A percentile compares a stretch with the other conserved stretches of the same genome.
These are phyloP conservation scores for Alternaria brassicae DNA, from an alignment of 2,329 filamentous ascomycete species.

Conservation along the genomic window DNA sequence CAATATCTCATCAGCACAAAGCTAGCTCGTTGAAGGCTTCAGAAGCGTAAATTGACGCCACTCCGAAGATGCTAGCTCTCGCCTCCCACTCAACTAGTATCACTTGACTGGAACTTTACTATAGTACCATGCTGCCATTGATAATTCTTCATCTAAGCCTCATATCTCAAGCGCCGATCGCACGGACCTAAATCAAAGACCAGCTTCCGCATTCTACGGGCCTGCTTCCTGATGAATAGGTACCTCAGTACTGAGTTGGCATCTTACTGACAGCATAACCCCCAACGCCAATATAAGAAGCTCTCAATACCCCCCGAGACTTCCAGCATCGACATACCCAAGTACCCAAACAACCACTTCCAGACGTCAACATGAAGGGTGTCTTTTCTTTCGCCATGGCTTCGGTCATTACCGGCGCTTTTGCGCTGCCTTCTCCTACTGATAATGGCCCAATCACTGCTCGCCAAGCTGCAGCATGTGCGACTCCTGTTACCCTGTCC, in stretches of 20 bases:
- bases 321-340: slow-evolving; percentile 30
- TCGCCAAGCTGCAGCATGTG: slow-evolving; percentile 41
- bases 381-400: slow-evolving; percentile 44
- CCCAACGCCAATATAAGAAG: slow-evolving; percentile 42
- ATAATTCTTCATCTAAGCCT: slow-evolving; percentile 43
- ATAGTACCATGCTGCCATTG: slow-evolving; percentile 35
- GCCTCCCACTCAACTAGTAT: slow-evolving; percentile 22
- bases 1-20: background rate
- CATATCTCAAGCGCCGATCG: slow-evolving; percentile 34
- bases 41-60: slow-evolving; percentile 22
- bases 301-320: slow-evolving; percentile 15
- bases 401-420: slow-evolving; percentile 44
- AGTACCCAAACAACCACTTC: slow-evolving; percentile 24
- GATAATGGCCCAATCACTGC: slow-evolving; percentile 46
- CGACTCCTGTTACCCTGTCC: slow-evolving; percentile 48
- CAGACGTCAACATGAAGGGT: slow-evolving; percentile 46
- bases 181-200: slow-evolving; percentile 40
- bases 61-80: slow-evolving; percentile 15
- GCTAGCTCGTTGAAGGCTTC: background rate
- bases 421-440: slow-evolving; percentile 43
- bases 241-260: slow-evolving; percentile 16
- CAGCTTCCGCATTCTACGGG: slow-evolving; percentile 41
- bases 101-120: slow-evolving; percentile 32
- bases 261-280: slow-evolving; percentile 6
- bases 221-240: slow-evolving; percentile 46